Evolutionary conservation across 1,284 basidiomycete genomes (phyloP).

Genomic region (Trametes pubescens): DNA sequence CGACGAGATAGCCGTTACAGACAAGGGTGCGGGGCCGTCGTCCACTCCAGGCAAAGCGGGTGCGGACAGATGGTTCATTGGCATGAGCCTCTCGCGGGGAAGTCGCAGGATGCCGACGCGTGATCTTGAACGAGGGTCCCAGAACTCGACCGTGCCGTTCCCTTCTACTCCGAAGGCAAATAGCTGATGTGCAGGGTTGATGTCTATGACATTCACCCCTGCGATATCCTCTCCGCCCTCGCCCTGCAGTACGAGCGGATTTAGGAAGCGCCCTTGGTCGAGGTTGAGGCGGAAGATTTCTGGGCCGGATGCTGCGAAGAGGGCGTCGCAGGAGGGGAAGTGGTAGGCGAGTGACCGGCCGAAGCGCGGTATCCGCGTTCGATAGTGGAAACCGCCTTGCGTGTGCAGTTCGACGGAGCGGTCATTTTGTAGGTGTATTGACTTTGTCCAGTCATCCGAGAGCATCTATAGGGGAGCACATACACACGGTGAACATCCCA

Average conservation of each 20-base stretch:
- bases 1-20: constrained; percentile 87
- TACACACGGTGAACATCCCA: constrained; percentile 3
- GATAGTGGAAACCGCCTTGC: constrained; percentile 93
- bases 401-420: constrained; percentile 96
- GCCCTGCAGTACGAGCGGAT: constrained; percentile 71
- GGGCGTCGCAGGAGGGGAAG: constrained; percentile 61
- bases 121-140: constrained; percentile 91
- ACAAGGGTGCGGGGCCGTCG: constrained; percentile 51
- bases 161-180: constrained; percentile 90
- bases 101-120: constrained; percentile 82
- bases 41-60: constrained; percentile 55
- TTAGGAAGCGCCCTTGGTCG: constrained; percentile 94
- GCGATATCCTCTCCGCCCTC: constrained; percentile 63
- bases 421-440: constrained; percentile 96
- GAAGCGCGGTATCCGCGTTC: constrained; percentile 93
- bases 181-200: constrained; percentile 94
- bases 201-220: constrained; percentile 92
- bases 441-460: constrained; percentile 99
- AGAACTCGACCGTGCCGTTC: constrained; percentile 90
- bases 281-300: constrained; percentile 96
- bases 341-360: constrained; percentile 90
- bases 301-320: constrained; percentile 72
- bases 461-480: constrained; percentile 70
- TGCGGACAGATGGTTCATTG: constrained; percentile 48
- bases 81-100: constrained; percentile 68